Evolutionary conservation across 2,329 filamentous ascomycete genomes (phyloP).

Genomic region (Cladosporium halotolerans): DNA sequence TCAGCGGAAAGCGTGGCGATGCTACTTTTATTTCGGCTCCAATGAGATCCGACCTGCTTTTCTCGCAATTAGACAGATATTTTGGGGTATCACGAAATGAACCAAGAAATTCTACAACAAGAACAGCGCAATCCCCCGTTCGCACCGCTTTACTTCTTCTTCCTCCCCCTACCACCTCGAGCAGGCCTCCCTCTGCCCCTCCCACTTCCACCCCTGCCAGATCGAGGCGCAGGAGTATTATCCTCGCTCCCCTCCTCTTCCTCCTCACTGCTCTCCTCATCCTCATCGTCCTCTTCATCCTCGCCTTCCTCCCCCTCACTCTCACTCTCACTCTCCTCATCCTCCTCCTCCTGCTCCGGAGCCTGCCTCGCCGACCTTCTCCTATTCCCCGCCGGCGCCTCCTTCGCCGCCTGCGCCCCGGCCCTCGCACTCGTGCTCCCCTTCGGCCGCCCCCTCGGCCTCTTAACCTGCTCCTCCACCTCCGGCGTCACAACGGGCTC

Average conservation of each 20-base stretch:
- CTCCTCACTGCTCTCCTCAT: slow-evolving; percentile 15
- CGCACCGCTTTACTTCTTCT: slow-evolving; percentile 1
- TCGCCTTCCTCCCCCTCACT: slow-evolving; percentile 21
- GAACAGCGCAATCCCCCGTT: neutral
- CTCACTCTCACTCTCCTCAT: slow-evolving; percentile 19
- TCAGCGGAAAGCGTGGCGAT: neutral
- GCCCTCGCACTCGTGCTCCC: slow-evolving; percentile 14
- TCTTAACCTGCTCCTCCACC: slow-evolving; percentile 12
- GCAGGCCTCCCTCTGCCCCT: slow-evolving; percentile 6
- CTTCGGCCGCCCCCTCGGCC: slow-evolving; percentile 11
- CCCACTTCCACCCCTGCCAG: neutral
- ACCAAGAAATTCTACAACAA: slow-evolving; percentile 1
- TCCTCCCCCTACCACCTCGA: neutral
- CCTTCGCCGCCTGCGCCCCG: neutral
- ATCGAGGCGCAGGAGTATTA: slow-evolving; percentile 16
- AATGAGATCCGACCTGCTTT: neutral
- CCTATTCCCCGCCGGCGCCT: slow-evolving; percentile 12
- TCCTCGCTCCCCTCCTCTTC: slow-evolving; percentile 18
- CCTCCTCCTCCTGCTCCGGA: slow-evolving; percentile 20
- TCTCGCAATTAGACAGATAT: slow-evolving; percentile 6
- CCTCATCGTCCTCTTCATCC: slow-evolving; percentile 19
- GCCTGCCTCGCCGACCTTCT: slow-evolving; percentile 18
- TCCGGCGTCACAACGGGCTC: slow-evolving; percentile 18
- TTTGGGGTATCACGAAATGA: slow-evolving; percentile 10
- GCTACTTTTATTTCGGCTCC: neutral